A percentile compares a stretch with the other conserved stretches of the same genome.
phyloP scores from a whole-genome alignment of 2,329 filamentous ascomycete genomes.

The Pestalotiopsis sp. region DNA sequence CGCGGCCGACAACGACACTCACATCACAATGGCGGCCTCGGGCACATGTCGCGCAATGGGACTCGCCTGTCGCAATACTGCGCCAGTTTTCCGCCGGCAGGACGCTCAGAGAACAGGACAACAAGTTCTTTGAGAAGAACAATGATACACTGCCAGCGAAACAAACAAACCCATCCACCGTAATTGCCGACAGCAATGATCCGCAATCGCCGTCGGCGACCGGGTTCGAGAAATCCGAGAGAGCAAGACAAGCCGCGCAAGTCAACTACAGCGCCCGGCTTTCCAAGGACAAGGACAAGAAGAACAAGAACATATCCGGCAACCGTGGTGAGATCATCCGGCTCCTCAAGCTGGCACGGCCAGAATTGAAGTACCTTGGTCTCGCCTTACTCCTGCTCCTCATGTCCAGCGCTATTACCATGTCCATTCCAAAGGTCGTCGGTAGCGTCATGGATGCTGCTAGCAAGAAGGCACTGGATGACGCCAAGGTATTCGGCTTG shows the following conservation, averaged over 20 bases:
- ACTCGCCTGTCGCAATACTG: constrained; percentile 8
- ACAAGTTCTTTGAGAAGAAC: constrained; percentile 10
- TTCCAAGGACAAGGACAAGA: constrained; percentile 69
- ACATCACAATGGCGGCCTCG: background rate
- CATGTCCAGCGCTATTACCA: constrained; percentile 87
- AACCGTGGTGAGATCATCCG: constrained; percentile 79
- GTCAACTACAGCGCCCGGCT: constrained; percentile 86
- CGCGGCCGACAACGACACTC: background rate
- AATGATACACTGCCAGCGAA: constrained; percentile 28
- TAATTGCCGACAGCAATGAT: constrained; percentile 15
- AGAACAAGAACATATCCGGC: constrained; percentile 56
- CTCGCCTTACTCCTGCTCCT: constrained; percentile 83
- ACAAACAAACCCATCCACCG: constrained; percentile 32
- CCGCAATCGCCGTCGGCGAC: constrained; percentile 54
- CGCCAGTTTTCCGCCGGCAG: constrained; percentile 20
- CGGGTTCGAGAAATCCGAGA: constrained; percentile 73
- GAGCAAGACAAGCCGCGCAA: constrained; percentile 81
- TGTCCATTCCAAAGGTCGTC: constrained; percentile 96
- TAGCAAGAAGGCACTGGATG: constrained; percentile 69
- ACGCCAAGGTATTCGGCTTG: constrained; percentile 76
- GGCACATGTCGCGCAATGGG: background rate
- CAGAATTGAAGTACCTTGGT: constrained; percentile 76
- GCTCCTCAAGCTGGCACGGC: constrained; percentile 83
- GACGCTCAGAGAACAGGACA: background rate
- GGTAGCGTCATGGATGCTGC: constrained; percentile 93